A percentile compares a stretch with the other conserved stretches of the same genome.
phyloP scores from a whole-genome alignment of 2,329 filamentous ascomycete species.

The Colletotrichum nymphaeae region DNA sequence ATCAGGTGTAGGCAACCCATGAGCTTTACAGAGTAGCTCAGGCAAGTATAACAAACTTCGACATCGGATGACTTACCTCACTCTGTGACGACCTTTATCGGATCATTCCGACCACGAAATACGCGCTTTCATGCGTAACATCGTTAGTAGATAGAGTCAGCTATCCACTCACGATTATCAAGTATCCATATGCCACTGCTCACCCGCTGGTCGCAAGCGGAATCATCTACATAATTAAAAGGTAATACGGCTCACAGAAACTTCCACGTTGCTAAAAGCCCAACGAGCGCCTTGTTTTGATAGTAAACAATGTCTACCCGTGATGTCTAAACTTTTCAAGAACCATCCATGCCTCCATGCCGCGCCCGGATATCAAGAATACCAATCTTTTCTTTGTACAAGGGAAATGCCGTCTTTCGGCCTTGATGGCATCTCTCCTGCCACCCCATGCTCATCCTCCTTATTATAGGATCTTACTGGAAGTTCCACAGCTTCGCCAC shows the following conservation, averaged over 20 bases:
- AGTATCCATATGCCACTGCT: no score
- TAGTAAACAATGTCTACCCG: neutral
- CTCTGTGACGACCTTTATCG: neutral
- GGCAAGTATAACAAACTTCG: no score
- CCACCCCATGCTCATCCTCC: neutral
- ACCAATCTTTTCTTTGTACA: conserved; percentile 9
- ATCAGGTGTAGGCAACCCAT: neutral
- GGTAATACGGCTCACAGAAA: neutral
- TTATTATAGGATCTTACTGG: conserved; percentile 33
- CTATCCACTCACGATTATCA: no score
- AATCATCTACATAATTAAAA: neutral
- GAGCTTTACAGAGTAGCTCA: no score
- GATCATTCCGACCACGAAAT: neutral
- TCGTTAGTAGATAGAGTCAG: no score
- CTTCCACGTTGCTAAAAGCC: neutral
- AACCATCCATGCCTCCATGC: conserved; percentile 13
- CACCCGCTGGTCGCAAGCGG: neutral
- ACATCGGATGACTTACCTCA: neutral
- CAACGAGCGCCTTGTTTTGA: neutral
- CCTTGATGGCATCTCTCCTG: neutral
- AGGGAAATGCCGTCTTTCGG: neutral
- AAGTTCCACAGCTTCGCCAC: conserved; percentile 74
- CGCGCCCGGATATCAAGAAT: conserved; percentile 10
- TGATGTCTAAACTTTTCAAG: conserved; percentile 13
- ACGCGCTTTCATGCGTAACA: neutral